Conservation (phyloP, 768 basidiomycete species). For the Nidularia pulvinata region DNA sequence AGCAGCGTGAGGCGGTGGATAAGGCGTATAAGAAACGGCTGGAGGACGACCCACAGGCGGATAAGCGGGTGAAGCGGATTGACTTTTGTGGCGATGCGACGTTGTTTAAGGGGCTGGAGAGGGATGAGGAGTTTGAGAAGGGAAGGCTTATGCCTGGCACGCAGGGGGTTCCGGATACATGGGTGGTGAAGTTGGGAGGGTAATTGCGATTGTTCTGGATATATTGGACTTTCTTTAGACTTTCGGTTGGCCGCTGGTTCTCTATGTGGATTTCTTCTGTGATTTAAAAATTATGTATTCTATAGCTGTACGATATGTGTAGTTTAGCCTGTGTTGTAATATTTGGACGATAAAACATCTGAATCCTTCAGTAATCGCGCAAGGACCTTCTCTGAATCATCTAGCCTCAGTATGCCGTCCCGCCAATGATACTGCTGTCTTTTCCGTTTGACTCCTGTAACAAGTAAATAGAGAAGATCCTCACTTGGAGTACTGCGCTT, state of each 20-base stretch:
- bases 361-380: no score
- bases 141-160: conserved; percentile 45
- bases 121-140: conserved; percentile 55
- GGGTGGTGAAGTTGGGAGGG: conserved; percentile 41
- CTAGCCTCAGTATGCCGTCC: no score
- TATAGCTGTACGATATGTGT: no score
- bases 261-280: neutral
- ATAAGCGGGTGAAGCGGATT: conserved; percentile 46
- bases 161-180: conserved; percentile 47
- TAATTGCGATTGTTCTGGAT: neutral
- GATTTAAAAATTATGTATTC: no score
- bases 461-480: no score
- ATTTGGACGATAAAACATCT: no score
- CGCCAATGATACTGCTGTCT: no score
- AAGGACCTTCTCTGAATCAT: no score
- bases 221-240: neutral
- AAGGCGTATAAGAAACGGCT: conserved; percentile 48
- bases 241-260: neutral
- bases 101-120: conserved; percentile 62
- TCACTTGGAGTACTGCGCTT: no score
- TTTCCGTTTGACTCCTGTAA: no score
- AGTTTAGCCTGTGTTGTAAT: no score
- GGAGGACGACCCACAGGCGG: conserved; percentile 25
- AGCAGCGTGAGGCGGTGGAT: conserved; percentile 41
- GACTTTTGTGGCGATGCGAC: conserved; percentile 64